Evolutionary conservation across 257 asterid genomes (phyloP).

Genomic region (Catharanthus roseus): DNA sequence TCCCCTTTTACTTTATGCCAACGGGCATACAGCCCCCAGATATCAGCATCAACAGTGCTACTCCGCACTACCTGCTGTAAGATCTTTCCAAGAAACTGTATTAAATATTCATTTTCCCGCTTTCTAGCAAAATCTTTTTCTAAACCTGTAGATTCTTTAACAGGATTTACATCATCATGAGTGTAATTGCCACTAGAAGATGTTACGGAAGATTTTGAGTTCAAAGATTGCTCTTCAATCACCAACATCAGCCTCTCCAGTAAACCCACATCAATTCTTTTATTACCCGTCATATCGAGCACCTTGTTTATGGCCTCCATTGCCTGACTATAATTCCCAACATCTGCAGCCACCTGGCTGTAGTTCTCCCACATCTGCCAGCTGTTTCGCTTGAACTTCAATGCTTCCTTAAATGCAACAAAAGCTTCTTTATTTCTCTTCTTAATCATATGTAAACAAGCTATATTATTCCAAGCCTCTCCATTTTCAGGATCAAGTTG

Average conservation of each 20-base stretch:
- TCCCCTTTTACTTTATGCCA: conserved; percentile 92
- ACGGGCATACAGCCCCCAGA: conserved; percentile 80
- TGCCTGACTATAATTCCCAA: conserved; percentile 69
- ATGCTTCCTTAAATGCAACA: conserved; percentile 93
- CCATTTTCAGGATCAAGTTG: conserved; percentile 97
- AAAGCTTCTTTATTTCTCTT: conserved; percentile 74
- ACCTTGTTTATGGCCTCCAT: conserved; percentile 73
- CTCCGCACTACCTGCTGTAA: conserved; percentile 53
- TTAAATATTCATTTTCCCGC: conserved; percentile 53
- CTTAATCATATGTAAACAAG: conserved; percentile 82
- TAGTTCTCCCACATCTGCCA: conserved; percentile 99
- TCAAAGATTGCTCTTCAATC: conserved; percentile 43
- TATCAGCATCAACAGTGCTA: conserved; percentile 56
- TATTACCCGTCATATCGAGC: conserved; percentile 54
- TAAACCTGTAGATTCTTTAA: conserved; percentile 19
- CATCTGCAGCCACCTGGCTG: conserved; percentile 81
- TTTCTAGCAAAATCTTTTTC: conserved; percentile 32
- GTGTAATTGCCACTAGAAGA: conserved; percentile 7
- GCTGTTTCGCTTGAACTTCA: conserved; percentile 79
- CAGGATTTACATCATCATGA: conserved; percentile 16
- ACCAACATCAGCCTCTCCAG: conserved; percentile 58
- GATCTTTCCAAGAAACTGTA: conserved; percentile 59
- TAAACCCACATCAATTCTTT: conserved; percentile 49
- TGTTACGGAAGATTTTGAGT: conserved; percentile 18
- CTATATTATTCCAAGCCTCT: conserved; percentile 97